Percentiles rank a stretch among this genome's conserved stretches.
These are phyloP conservation scores for Candida chauliodis DNA, from an alignment of 805 yeast species.

Conservation along the genomic window DNA sequence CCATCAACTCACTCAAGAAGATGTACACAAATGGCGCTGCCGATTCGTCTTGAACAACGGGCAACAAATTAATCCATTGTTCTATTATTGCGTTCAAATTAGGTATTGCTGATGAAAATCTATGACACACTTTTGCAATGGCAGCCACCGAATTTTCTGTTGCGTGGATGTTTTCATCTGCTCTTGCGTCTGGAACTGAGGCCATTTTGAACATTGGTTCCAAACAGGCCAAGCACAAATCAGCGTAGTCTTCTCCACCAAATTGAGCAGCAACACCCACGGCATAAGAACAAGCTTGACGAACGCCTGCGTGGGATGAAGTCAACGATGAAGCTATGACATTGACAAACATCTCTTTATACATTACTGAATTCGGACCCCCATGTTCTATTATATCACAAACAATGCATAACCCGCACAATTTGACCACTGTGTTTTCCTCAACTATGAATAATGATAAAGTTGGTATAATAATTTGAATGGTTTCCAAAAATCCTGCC, in stretches of 20 bases:
- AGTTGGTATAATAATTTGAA: slow-evolving; percentile 62
- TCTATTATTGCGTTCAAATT: slow-evolving; percentile 59
- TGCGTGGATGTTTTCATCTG: slow-evolving; percentile 80
- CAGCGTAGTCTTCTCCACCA: slow-evolving; percentile 62
- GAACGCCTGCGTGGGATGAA: slow-evolving; percentile 63
- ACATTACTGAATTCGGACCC: slow-evolving; percentile 64
- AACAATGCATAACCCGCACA: slow-evolving; percentile 76
- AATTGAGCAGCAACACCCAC: slow-evolving; percentile 84
- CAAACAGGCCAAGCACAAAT: slow-evolving; percentile 65
- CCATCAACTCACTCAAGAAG: slow-evolving; percentile 70
- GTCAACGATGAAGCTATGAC: slow-evolving; percentile 65
- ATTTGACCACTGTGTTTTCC: slow-evolving; percentile 61
- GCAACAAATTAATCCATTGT: slow-evolving; percentile 80
- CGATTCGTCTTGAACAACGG: slow-evolving; percentile 78
- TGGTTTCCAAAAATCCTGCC: slow-evolving; percentile 56
- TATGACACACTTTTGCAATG: slow-evolving; percentile 76
- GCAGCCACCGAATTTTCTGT: slow-evolving; percentile 84
- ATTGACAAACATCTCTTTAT: slow-evolving; percentile 60
- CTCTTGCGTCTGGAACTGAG: slow-evolving; percentile 73
- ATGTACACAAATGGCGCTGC: slow-evolving; percentile 84
- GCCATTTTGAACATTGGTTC: slow-evolving; percentile 72
- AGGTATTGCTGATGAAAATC: slow-evolving; percentile 57
- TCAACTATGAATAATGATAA: slow-evolving; percentile 60
- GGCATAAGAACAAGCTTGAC: slow-evolving; percentile 84
- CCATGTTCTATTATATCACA: slow-evolving; percentile 79